Evolutionary conservation across 2,329 filamentous ascomycete genomes (phyloP).

Genomic region (Hypoxylon sp.): DNA sequence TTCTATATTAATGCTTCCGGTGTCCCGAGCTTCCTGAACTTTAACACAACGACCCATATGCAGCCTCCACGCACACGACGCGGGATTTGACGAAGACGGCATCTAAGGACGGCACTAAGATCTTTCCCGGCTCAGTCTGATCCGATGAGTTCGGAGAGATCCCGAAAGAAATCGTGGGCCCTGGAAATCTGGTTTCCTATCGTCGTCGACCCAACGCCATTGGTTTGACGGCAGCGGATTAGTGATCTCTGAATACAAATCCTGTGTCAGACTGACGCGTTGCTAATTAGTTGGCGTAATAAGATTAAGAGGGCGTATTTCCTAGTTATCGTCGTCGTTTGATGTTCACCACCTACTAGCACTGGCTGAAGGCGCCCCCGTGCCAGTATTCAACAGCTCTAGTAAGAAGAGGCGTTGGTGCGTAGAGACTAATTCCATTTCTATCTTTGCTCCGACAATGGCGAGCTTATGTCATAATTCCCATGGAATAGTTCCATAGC

Average conservation of each 20-base stretch:
- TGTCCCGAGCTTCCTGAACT: background rate
- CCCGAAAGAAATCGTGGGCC: background rate
- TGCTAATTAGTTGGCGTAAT: background rate
- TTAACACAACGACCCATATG: background rate
- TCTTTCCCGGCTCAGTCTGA: background rate
- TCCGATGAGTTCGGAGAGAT: no score
- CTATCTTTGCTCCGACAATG: slow-evolving; percentile 1
- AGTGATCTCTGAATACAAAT: background rate
- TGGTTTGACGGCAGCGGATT: background rate
- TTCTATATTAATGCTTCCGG: background rate
- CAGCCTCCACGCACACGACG: background rate
- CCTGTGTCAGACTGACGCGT: background rate
- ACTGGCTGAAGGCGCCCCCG: no score
- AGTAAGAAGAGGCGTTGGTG: background rate
- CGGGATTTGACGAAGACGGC: background rate
- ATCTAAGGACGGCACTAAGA: background rate
- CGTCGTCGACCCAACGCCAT: background rate
- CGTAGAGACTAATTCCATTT: background rate
- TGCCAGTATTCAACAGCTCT: no score
- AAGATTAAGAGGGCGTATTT: background rate
- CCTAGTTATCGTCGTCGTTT: background rate
- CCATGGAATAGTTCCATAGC: slow-evolving; percentile 3
- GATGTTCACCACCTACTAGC: background rate
- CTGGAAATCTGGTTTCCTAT: background rate
- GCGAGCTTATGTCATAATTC: slow-evolving; percentile 3